Evolutionary conservation across 768 basidiomycete genomes (phyloP).

Genomic region (Suillus lakei): DNA sequence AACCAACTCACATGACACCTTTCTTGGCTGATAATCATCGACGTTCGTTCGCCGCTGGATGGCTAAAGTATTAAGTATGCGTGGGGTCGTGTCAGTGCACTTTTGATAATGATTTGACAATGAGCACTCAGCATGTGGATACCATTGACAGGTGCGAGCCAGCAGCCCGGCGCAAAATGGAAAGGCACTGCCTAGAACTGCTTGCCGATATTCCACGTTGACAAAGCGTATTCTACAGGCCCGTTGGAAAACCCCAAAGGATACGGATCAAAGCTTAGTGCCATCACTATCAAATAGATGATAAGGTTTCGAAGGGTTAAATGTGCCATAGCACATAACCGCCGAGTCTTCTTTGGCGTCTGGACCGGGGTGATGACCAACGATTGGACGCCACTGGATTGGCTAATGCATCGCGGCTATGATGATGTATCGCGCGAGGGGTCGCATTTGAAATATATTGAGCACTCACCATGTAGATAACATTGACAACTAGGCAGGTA

Average conservation of each 20-base stretch:
- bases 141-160: neutral
- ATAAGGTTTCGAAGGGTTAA: neutral
- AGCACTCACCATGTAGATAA: neutral
- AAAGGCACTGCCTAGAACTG: neutral
- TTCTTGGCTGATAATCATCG: too few relatives aligned
- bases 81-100: too few relatives aligned
- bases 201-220: neutral
- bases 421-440: neutral
- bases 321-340: neutral
- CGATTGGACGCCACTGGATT: neutral
- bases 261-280: too few relatives aligned
- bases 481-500: too few relatives aligned
- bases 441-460: neutral
- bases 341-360: neutral
- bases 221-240: too few relatives aligned
- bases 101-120: too few relatives aligned
- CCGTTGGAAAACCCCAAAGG: too few relatives aligned
- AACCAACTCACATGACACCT: too few relatives aligned
- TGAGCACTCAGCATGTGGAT: neutral
- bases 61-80: too few relatives aligned
- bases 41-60: too few relatives aligned
- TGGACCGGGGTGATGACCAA: neutral
- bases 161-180: neutral
- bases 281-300: neutral
- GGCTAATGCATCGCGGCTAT: neutral